Conservation (phyloP, 257 asterid genomes). For the Henckelia pumila region DNA sequence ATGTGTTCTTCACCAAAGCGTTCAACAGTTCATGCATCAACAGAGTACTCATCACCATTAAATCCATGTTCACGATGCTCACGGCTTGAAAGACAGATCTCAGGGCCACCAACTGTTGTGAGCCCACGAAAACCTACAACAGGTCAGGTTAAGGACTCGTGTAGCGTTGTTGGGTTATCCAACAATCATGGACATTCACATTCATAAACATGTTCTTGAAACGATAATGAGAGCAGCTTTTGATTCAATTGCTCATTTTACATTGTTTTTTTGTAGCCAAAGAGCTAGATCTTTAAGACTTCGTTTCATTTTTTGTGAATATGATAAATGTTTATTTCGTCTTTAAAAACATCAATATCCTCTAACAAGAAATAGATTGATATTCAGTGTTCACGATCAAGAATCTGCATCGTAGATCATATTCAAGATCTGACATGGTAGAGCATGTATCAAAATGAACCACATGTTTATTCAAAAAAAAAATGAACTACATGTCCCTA, state of each 20-base stretch:
- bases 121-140: slow-evolving; percentile 30
- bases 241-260: not conserved
- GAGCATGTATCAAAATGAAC: not conserved
- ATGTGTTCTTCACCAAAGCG: slow-evolving; percentile 30
- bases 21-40: slow-evolving; percentile 16
- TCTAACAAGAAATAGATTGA: slow-evolving; percentile 7
- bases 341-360: slow-evolving; percentile 7
- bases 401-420: slow-evolving; percentile 4
- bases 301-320: slow-evolving; percentile 22
- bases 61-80: slow-evolving; percentile 37
- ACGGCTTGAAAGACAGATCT: slow-evolving; percentile 32
- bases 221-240: slow-evolving; percentile 13
- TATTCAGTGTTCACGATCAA: slow-evolving; percentile 4
- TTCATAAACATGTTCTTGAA: slow-evolving; percentile 11
- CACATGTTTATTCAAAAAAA: too few relatives aligned
- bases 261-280: not conserved
- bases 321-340: slow-evolving; percentile 12
- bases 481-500: not conserved
- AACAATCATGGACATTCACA: slow-evolving; percentile 12
- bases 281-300: slow-evolving; percentile 7
- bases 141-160: slow-evolving; percentile 23
- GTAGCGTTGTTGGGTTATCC: slow-evolving; percentile 21
- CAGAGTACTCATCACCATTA: slow-evolving; percentile 49
- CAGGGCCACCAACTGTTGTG: slow-evolving; percentile 22
- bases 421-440: not conserved